Evolutionary conservation across 2,329 filamentous ascomycete genomes (phyloP).

Genomic region (Apiospora hydei): DNA sequence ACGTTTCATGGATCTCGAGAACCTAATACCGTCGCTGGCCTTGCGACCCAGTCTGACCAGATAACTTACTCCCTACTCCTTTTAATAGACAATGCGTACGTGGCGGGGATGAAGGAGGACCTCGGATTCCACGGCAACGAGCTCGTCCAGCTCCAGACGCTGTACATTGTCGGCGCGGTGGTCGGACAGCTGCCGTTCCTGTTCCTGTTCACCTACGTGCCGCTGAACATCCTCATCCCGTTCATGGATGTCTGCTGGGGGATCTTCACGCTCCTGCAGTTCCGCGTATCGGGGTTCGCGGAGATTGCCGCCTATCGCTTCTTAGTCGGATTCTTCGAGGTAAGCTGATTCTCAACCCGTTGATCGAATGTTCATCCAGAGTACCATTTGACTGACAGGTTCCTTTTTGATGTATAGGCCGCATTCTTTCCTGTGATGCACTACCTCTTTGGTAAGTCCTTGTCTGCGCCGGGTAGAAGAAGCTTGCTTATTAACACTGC

Average conservation of each 20-base stretch:
- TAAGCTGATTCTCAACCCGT: constrained; percentile 17
- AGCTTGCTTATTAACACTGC: background rate
- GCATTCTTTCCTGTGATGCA: constrained; percentile 51
- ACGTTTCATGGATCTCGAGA: constrained; percentile 27
- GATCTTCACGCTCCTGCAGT: constrained; percentile 62
- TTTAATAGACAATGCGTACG: constrained; percentile 36
- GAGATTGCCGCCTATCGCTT: constrained; percentile 62
- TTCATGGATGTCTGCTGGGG: constrained; percentile 61
- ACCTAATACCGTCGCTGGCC: no score
- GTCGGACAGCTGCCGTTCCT: constrained; percentile 34
- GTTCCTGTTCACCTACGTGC: constrained; percentile 35
- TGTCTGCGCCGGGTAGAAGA: background rate
- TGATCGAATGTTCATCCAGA: background rate
- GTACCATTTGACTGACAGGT: no score
- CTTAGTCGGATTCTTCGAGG: constrained; percentile 60
- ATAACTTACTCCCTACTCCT: background rate
- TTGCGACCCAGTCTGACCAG: background rate
- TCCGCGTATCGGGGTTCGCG: constrained; percentile 53
- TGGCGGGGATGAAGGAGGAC: constrained; percentile 35
- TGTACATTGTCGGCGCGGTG: constrained; percentile 34
- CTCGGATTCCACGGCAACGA: constrained; percentile 35
- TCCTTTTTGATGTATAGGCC: constrained; percentile 30
- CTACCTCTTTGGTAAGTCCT: constrained; percentile 42
- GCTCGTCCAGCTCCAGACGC: constrained; percentile 35
- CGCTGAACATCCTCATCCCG: constrained; percentile 46